Percentiles rank a stretch among this genome's conserved stretches.
phyloP scores from a whole-genome alignment of 768 basidiomycete genomes.

The Mrakia frigida region DNA sequence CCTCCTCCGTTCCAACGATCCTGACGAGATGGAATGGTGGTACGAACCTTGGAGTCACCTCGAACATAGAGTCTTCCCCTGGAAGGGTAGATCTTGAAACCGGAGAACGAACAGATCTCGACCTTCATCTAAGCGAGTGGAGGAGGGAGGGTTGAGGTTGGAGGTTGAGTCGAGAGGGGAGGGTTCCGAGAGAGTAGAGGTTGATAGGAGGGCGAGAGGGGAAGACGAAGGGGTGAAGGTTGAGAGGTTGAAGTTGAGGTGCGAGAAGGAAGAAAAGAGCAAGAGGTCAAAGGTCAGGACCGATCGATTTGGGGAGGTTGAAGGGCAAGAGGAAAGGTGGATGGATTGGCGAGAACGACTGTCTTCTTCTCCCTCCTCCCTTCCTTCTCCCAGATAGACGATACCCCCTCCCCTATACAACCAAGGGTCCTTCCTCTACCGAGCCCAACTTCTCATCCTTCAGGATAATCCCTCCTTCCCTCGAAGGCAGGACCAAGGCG shows the following conservation, averaged over 20 bases:
- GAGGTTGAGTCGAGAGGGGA: not conserved
- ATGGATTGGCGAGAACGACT: not conserved
- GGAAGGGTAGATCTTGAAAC: constrained; percentile 94
- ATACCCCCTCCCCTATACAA: constrained; percentile 1
- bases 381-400: not conserved
- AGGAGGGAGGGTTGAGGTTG: not conserved
- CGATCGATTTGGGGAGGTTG: not conserved
- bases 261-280: not conserved
- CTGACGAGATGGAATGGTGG: not conserved
- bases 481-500: no score
- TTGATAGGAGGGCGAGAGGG: not conserved
- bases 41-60: constrained; percentile 84
- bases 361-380: not conserved
- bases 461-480: no score
- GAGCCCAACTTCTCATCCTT: no score
- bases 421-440: not conserved
- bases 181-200: not conserved
- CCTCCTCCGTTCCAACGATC: not conserved
- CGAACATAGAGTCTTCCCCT: constrained; percentile 95
- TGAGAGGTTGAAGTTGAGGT: not conserved
- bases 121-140: constrained; percentile 58
- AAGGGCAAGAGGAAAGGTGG: not conserved
- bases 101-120: constrained; percentile 97
- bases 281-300: not conserved
- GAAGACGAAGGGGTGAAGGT: not conserved